A percentile compares a stretch with the other conserved stretches of the same genome.
Conservation (phyloP, 352 stramenopile genomes). For the Plasmopara viticola region DNA sequence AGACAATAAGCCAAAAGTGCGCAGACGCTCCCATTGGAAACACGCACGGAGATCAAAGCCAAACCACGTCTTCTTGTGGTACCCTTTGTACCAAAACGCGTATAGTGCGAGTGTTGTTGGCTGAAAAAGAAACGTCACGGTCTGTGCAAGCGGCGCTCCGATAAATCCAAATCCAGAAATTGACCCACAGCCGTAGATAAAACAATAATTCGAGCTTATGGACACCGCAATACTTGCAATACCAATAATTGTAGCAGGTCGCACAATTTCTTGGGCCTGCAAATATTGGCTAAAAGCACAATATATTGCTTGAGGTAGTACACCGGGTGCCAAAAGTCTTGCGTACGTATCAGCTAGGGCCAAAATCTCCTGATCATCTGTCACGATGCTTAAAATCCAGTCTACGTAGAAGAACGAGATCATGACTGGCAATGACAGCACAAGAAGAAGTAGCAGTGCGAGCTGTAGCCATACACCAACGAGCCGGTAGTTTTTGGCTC, state of each 20-base stretch:
- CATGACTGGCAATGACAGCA: conserved; percentile 69
- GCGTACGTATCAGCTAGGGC: conserved; percentile 60
- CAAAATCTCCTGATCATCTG: conserved; percentile 56
- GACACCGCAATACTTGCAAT: conserved; percentile 59
- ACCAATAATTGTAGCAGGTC: conserved; percentile 72
- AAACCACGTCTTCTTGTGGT: conserved; percentile 75
- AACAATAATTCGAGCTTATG: conserved; percentile 61
- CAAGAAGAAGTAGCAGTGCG: conserved; percentile 56
- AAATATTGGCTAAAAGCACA: conserved; percentile 73
- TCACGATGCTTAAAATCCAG: conserved; percentile 54
- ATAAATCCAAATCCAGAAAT: conserved; percentile 41
- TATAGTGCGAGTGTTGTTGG: conserved; percentile 59
- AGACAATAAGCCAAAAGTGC: conserved; percentile 56
- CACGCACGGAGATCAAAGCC: conserved; percentile 50
- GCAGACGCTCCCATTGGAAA: conserved; percentile 58
- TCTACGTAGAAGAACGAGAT: conserved; percentile 81
- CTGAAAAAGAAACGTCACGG: conserved; percentile 67
- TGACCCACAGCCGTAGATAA: conserved; percentile 69
- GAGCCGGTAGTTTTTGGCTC: conserved; percentile 70
- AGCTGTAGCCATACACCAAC: conserved; percentile 79
- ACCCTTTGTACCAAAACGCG: conserved; percentile 72
- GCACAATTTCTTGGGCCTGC: conserved; percentile 74
- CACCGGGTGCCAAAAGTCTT: conserved; percentile 45
- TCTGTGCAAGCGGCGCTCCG: conserved; percentile 66
- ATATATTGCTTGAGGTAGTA: conserved; percentile 67